Base-by-base conservation (phyloP, 345 rosid species). In the Moricandia arvensis region DNA sequence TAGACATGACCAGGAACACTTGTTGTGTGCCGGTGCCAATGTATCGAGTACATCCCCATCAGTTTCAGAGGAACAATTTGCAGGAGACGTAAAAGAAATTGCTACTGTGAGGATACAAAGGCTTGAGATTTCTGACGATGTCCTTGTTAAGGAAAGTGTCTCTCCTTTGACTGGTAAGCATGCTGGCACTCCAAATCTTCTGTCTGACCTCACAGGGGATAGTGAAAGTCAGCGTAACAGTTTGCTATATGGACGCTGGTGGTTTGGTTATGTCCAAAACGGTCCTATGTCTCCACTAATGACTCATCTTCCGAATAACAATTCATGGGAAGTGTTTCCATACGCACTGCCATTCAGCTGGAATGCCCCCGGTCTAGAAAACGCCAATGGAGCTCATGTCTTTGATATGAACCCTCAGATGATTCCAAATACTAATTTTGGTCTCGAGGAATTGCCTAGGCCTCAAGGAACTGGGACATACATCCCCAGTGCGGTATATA, bases 381-480 rank as follows among this genome's bases (percentile, higher is more conserved):
- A 78, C 60, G 70, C 77, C 69, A 87, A 81, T n/a, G n/a, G n/a
- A n/a, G n/a, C n/a, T n/a, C n/a, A n/a, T 70, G 66, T 77, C 79
- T 85, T 80, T 63, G 86, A 82, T 26, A 59, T 89, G 72, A 84
- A 75, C 31, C 72, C 87, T 69, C 86, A 79, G 31, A 54, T 88
- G 57, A 57, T 87, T 63, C 82, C 81, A 68, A 84, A 81, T 68
- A 66, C 80, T 68, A 80, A 79, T 59, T 89, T 84, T 81, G 86
- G 82, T 24, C 76, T 87, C 26, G 91, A 93, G 68, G 98, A 90
- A 68, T 60, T 81, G 80, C 77, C 87, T 57, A 93, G 85, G 83
- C 90, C 86, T 49, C 82, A 93, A 29, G 98, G 96, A 77, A 93
- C 91, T 9, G 98, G 97, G 76, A 93, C 96, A 29, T 93, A 89